Evolutionary conservation across 495 filamentous ascomycete species (phyloP), one percentile per base, ranked within the genome.

Genomic region (Trichodelitschia bisporula): DNA sequence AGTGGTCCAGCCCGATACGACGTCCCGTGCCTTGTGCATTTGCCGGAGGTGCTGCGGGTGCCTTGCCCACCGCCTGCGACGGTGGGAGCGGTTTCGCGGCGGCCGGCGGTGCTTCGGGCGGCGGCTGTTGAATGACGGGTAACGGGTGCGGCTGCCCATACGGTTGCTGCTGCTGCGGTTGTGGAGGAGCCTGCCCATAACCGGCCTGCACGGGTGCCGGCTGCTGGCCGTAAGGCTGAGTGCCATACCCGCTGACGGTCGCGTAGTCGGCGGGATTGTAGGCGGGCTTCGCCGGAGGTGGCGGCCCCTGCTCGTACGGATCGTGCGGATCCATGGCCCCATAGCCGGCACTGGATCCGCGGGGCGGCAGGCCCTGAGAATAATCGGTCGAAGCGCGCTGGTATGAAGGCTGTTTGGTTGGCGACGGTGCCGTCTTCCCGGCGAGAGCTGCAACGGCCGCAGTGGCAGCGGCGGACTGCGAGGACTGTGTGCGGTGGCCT

Each of bases 1-100:
- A 99, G 49, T 95, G 82, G 49, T 95, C 86, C 28, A 99, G 59
- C 18, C 86, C 86, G 44, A 99, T 93, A 33, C 86, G 59, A 36
- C 66, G 53, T 27, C 75, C 77, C 11, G 64, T 66, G 19, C 73
- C 72, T 11, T 63, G 36, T 10, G 46, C 42, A 32, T 47, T 51
- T 15, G 48, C 50, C 3, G 50, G 36, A 16, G 50, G 50, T 19
- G 47, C 42, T 11, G 33, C 33, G 30, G 42, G 40, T 27, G 39
- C 17, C 16, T 38, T 30, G 20, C 28, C 20, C 9, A 28, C 16
- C 21, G 16, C 21, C 19, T 39, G 36, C 27, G 32, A 17, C 18
- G n/a, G n/a, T n/a, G n/a, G n/a, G n/a, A n/a, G n/a, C n/a, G n/a
- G n/a, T n/a, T n/a, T n/a, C n/a, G n/a, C n/a, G n/a, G n/a, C n/a